A percentile compares a stretch with the other conserved stretches of the same genome.
Conservation (phyloP, 768 basidiomycete species). For the Vishniacozyma victoriae region DNA sequence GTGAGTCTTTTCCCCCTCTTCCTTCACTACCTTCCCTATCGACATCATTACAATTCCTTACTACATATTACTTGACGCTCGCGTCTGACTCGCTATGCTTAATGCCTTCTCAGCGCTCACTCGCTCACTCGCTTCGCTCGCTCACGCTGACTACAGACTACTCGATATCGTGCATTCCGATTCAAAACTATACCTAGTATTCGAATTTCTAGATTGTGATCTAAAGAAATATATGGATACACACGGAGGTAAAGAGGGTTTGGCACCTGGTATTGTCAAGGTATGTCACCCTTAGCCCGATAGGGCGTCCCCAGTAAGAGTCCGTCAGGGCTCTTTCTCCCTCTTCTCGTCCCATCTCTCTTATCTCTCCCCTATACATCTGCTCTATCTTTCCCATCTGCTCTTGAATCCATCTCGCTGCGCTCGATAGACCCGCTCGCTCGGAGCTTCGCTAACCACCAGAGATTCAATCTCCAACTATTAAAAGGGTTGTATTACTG, state of each 20-base stretch:
- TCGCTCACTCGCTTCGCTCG: not conserved
- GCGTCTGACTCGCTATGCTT: too few relatives aligned
- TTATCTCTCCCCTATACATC: too few relatives aligned
- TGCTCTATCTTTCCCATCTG: too few relatives aligned
- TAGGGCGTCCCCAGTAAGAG: too few relatives aligned
- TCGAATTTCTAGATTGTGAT: slow-evolving; percentile 95
- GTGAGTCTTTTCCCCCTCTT: slow-evolving; percentile 47
- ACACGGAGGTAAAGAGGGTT: slow-evolving; percentile 56
- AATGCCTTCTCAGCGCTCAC: not conserved
- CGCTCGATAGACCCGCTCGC: not conserved
- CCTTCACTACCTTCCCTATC: too few relatives aligned
- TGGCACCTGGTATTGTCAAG: slow-evolving; percentile 75
- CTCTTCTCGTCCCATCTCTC: too few relatives aligned
- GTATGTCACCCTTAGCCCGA: slow-evolving; percentile 57
- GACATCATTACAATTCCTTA: too few relatives aligned
- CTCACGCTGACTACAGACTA: slow-evolving; percentile 59
- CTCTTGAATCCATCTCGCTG: too few relatives aligned
- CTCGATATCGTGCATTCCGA: slow-evolving; percentile 96
- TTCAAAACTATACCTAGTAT: slow-evolving; percentile 94
- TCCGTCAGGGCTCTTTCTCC: too few relatives aligned
- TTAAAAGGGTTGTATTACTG: slow-evolving; percentile 86
- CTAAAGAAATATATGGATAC: slow-evolving; percentile 95
- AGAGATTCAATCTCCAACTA: slow-evolving; percentile 97
- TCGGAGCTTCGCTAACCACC: slow-evolving; percentile 8
- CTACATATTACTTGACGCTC: too few relatives aligned